Evolutionary conservation across 75 land plant genomes (phyloP).

Genomic region (Picea glauca): DNA sequence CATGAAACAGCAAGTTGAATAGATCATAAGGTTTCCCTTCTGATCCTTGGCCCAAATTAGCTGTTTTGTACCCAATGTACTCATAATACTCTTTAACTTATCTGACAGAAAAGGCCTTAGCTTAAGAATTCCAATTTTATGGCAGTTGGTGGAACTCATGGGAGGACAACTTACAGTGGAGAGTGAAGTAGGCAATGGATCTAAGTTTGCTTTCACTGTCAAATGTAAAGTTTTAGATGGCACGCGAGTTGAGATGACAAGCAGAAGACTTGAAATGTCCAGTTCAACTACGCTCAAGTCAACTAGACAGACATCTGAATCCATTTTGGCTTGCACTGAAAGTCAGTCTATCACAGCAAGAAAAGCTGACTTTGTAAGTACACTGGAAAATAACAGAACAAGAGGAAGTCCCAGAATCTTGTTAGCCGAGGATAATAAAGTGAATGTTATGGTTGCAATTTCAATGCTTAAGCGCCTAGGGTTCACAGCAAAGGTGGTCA

Average conservation of each 20-base stretch:
- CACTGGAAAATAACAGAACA: not conserved
- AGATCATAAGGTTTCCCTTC: not conserved
- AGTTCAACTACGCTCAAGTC: not conserved
- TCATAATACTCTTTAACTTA: not conserved
- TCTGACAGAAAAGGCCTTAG: slow-evolving; percentile 1
- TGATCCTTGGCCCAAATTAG: not conserved
- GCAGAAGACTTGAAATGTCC: not conserved
- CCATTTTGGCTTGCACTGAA: not conserved
- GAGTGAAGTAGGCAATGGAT: slow-evolving; percentile 21
- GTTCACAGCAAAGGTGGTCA: slow-evolving; percentile 23
- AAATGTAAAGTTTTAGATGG: slow-evolving; percentile 3
- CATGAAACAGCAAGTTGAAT: not conserved
- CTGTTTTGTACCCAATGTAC: not conserved
- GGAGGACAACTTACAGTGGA: slow-evolving; percentile 15
- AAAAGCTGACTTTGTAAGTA: not conserved
- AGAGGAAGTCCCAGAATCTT: slow-evolving; percentile 16
- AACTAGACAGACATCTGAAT: not conserved
- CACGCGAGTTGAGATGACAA: not conserved
- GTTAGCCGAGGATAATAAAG: slow-evolving; percentile 32
- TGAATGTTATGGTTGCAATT: slow-evolving; percentile 29
- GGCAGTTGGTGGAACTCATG: slow-evolving; percentile 22
- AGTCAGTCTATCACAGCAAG: not conserved
- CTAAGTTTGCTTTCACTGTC: slow-evolving; percentile 13
- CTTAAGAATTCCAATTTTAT: slow-evolving; percentile 5
- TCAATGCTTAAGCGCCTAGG: slow-evolving; percentile 36